Base-by-base conservation (phyloP, 1,139 yeast species). In the Yamadazyma aaseri region DNA sequence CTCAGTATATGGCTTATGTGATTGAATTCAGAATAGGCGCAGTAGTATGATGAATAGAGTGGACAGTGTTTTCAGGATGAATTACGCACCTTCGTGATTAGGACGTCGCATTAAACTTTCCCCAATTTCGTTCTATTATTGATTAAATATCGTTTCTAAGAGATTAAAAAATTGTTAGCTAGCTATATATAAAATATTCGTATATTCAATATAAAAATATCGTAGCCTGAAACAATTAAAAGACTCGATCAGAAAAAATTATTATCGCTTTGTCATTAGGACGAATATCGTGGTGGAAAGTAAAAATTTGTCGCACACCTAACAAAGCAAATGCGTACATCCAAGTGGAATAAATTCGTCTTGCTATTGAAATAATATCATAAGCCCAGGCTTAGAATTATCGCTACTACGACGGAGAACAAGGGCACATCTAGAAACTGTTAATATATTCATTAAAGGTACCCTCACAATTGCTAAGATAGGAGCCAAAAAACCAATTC, bases 271-370 rank as follows among this genome's bases (percentile, higher is more conserved):
- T 17, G 11, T 6, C 11, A 8, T 12, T 12, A 26, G 20, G 16
- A 32, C 29, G 21, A 18, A 28, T 17, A 12, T 9, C 29, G 26
- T 28, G 24, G 29, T 15, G 17, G 25, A 28, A 15, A 23, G 20
- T 13, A n/a, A 20, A 20, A 21, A 13, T 21, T 22, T 17, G 31
- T 33, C 25, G 28, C 16, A 8, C 18, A 29, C 26, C 33, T 23
- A 13, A 20, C 26, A 28, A 28, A 15, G 35, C 32, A 4, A 24
- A 30, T 24, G 21, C 21, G 24, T 30, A 30, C 26, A 30, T 20
- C 26, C 29, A 30, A 17, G 20, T 27, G 21, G 20, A 24, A 17
- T 25, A 20, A 30, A 24, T 16, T 24, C 27, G 14, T 24, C 13
- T 6, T 11, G 16, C 27, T 24, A 9, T 13, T 12, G 16, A 24